Conservation (phyloP, 202 grass and related monocot genomes). For the Musa balbisiana region DNA sequence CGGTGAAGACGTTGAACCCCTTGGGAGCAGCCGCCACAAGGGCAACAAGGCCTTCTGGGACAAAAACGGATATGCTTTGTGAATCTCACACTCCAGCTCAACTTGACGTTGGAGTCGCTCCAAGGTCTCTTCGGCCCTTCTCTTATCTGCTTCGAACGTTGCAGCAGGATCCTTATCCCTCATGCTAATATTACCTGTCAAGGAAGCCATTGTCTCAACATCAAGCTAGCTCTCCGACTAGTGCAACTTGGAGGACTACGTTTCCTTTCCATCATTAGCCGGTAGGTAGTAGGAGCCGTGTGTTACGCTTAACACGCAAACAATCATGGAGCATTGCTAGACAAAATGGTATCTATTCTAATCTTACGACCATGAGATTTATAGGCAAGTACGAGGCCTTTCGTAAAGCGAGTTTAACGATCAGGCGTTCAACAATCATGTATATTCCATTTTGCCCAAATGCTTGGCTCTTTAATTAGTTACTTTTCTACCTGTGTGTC, state of each 20-base stretch:
- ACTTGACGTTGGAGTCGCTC: not conserved
- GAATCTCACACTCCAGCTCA: not conserved
- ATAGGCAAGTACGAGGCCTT: not conserved
- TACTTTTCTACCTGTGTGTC: no score
- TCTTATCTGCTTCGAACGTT: constrained; percentile 6
- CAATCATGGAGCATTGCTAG: no score
- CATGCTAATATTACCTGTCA: constrained; percentile 3
- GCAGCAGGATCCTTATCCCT: not conserved
- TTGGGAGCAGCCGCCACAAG: not conserved
- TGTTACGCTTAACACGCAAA: no score
- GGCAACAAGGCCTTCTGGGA: not conserved
- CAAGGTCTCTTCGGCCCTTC: not conserved
- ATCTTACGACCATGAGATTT: not conserved
- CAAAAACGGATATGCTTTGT: not conserved
- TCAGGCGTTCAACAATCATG: no score
- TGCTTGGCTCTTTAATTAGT: no score
- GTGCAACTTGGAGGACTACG: no score
- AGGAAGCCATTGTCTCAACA: not conserved
- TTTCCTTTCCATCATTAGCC: no score
- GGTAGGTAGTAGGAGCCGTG: no score
- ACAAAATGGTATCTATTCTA: no score
- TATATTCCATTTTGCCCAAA: no score
- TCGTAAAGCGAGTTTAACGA: no score
- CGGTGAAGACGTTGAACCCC: not conserved
- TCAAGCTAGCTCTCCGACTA: no score